These are phyloP conservation scores for Acer negundo DNA, from an alignment of 345 rosid genomes.

Conservation along the genomic window DNA sequence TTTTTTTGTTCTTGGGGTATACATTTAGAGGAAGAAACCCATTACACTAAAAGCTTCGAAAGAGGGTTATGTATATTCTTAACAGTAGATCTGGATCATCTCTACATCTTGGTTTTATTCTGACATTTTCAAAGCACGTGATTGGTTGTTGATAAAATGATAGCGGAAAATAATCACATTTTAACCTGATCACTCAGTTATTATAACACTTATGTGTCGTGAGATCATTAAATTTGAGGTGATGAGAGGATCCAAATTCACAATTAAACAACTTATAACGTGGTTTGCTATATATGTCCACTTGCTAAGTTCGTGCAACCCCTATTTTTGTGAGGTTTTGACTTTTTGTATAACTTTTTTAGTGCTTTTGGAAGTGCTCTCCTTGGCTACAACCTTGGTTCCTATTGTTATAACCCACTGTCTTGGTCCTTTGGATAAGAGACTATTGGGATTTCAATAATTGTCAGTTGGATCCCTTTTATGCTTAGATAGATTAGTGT, in stretches of 20 bases:
- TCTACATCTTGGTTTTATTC: no score
- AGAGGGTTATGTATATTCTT: neutral
- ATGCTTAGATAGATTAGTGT: no score
- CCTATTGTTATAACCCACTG: neutral
- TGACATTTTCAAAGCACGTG: no score
- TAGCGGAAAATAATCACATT: no score
- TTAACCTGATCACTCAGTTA: no score
- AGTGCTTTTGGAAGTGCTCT: neutral
- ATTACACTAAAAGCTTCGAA: neutral
- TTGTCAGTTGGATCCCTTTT: no score
- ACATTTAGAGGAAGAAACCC: neutral
- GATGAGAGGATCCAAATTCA: no score
- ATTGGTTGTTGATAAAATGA: no score
- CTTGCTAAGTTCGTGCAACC: neutral
- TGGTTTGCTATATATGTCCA: constrained; percentile 5
- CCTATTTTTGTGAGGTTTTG: neutral
- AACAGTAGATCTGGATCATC: neutral
- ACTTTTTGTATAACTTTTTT: neutral
- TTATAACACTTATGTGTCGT: no score
- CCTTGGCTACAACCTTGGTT: neutral
- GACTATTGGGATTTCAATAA: no score
- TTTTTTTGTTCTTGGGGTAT: neutral
- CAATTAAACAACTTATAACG: neutral
- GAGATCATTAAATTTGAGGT: no score
- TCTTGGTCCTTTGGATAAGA: neutral